These are phyloP conservation scores for Rozella allomycis DNA, from an alignment of 371 early-diverging fungal species.

Conservation along the genomic window DNA sequence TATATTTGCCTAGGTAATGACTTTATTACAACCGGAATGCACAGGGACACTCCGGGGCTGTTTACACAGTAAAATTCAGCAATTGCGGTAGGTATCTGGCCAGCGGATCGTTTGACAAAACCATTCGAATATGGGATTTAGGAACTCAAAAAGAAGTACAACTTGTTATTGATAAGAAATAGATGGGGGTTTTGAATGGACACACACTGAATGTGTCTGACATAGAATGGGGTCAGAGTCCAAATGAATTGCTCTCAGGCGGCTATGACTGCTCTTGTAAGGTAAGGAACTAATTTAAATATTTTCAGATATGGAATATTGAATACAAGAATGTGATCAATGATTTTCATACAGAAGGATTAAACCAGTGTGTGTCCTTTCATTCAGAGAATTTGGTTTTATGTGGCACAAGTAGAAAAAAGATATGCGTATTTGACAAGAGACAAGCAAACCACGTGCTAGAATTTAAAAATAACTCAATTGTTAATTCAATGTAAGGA, in stretches of 20 bases:
- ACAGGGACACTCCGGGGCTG: constrained; percentile 69
- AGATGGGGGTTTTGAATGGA: constrained; percentile 24
- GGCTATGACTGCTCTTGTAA: constrained; percentile 59
- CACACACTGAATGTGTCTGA: constrained; percentile 65
- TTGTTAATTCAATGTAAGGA: constrained; percentile 54
- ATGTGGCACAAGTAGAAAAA: constrained; percentile 52
- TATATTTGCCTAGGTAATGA: no score
- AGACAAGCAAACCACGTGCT: constrained; percentile 19
- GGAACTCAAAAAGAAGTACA: constrained; percentile 42
- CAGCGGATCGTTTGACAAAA: constrained; percentile 74
- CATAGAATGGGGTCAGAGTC: constrained; percentile 49
- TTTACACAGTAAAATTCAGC: constrained; percentile 59
- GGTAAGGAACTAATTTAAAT: constrained; percentile 43
- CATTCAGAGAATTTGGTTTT: constrained; percentile 46
- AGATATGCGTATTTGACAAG: constrained; percentile 42
- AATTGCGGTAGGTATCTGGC: constrained; percentile 53
- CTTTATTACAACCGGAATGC: no score
- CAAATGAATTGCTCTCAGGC: constrained; percentile 47
- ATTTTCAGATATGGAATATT: constrained; percentile 61
- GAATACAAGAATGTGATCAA: constrained; percentile 37
- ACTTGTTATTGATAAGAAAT: not conserved
- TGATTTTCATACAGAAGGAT: constrained; percentile 49
- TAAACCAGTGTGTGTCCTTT: constrained; percentile 64
- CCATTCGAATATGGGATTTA: constrained; percentile 67
- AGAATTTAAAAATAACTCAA: constrained; percentile 39